Evolutionary conservation across 2,329 filamentous ascomycete genomes (phyloP).

Genomic region (Fusarium protoensiforme): DNA sequence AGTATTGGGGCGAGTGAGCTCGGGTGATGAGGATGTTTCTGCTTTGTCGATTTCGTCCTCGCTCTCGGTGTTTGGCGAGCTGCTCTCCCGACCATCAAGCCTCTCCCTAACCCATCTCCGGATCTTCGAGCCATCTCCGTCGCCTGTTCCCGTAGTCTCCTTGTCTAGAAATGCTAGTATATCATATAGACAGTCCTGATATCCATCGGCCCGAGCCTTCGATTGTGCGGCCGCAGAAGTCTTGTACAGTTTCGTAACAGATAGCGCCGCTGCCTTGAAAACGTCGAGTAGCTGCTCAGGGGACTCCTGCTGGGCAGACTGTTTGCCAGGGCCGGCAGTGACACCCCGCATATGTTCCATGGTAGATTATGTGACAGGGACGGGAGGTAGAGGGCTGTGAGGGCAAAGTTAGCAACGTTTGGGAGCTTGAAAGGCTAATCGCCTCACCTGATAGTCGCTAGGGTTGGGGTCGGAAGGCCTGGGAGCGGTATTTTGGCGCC

Average conservation of each 20-base stretch:
- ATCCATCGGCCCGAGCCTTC: slow-evolving; percentile 81
- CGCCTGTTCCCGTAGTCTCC: slow-evolving; percentile 79
- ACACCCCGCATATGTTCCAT: slow-evolving; percentile 50
- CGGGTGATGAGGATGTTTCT: slow-evolving; percentile 69
- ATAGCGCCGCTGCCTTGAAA: slow-evolving; percentile 92
- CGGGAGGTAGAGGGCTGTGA: slow-evolving; percentile 9
- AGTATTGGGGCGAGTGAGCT: slow-evolving; percentile 61
- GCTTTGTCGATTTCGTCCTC: slow-evolving; percentile 76
- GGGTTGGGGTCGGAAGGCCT: not conserved
- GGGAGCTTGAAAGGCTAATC: slow-evolving; percentile 13
- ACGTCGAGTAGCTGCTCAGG: slow-evolving; percentile 81
- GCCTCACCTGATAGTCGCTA: slow-evolving; percentile 16
- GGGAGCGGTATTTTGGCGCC: not conserved
- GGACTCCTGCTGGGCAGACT: slow-evolving; percentile 50
- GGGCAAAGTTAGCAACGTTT: slow-evolving; percentile 22
- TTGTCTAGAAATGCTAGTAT: slow-evolving; percentile 86
- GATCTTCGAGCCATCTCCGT: slow-evolving; percentile 78
- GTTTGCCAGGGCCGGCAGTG: slow-evolving; percentile 42
- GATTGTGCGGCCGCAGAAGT: slow-evolving; percentile 83
- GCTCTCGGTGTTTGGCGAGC: slow-evolving; percentile 68
- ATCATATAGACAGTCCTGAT: slow-evolving; percentile 94
- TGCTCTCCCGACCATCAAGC: slow-evolving; percentile 70
- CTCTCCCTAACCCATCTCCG: slow-evolving; percentile 76
- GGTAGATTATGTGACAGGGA: slow-evolving; percentile 5
- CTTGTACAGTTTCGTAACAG: slow-evolving; percentile 96